phyloP scores from a whole-genome alignment of 208 protist species.

The Porcisia hertigi region DNA sequence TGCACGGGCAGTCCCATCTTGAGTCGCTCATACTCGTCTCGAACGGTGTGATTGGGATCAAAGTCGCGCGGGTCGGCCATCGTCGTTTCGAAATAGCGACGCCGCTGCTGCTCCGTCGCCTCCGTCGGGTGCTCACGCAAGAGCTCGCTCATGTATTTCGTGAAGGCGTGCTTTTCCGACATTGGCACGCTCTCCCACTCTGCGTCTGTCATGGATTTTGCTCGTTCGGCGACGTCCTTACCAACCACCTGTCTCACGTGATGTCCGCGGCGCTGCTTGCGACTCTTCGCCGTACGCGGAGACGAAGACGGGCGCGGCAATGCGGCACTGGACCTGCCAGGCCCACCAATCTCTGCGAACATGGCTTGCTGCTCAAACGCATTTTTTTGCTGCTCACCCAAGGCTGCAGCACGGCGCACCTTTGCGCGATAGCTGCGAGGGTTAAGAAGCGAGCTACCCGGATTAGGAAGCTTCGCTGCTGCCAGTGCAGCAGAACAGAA shows the following conservation, averaged over 20 bases:
- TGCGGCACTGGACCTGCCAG: constrained; percentile 4
- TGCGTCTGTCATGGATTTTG: constrained; percentile 70
- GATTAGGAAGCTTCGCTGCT: constrained; percentile 32
- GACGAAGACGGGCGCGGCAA: background rate
- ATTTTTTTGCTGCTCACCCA: constrained; percentile 28
- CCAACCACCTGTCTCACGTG: constrained; percentile 40
- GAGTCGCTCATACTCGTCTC: constrained; percentile 74
- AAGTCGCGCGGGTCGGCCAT: constrained; percentile 73
- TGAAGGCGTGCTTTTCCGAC: constrained; percentile 81
- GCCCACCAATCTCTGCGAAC: constrained; percentile 53
- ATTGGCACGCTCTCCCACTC: constrained; percentile 83
- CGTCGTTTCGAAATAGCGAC: constrained; percentile 87
- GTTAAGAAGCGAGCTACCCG: constrained; percentile 73
- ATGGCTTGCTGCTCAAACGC: constrained; percentile 66
- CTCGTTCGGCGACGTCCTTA: constrained; percentile 56
- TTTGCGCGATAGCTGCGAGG: constrained; percentile 64
- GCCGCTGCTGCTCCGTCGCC: constrained; percentile 83
- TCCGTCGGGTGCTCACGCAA: constrained; percentile 66
- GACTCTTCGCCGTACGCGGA: constrained; percentile 29
- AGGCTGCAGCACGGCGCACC: constrained; percentile 40
- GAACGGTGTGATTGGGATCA: constrained; percentile 55
- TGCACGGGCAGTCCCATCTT: constrained; percentile 81
- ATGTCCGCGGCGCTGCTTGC: constrained; percentile 39
- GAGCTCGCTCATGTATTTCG: constrained; percentile 64
- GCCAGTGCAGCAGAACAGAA: constrained; percentile 10